These are phyloP conservation scores for Chlamydomonas schloesseri DNA, from an alignment of 139 green algal genomes.

Conservation along the genomic window DNA sequence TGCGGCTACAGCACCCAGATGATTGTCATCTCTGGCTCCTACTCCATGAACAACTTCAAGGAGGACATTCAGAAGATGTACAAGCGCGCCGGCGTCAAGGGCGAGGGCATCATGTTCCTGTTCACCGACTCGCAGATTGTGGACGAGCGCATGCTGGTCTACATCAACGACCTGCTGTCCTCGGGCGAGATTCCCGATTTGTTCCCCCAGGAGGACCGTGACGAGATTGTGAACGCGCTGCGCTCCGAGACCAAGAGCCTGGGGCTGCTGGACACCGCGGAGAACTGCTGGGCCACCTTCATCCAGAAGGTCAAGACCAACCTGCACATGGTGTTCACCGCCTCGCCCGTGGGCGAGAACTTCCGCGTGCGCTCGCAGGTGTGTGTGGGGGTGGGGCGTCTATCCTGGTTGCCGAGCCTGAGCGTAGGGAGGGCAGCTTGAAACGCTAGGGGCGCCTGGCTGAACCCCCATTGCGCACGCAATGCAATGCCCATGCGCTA, in stretches of 20 bases:
- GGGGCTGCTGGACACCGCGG: slow-evolving; percentile 83
- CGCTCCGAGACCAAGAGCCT: slow-evolving; percentile 84
- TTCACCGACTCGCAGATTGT: slow-evolving; percentile 86
- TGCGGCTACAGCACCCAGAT: slow-evolving; percentile 82
- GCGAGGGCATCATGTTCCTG: slow-evolving; percentile 90
- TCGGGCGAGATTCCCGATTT: slow-evolving; percentile 90
- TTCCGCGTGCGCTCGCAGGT: slow-evolving; percentile 81
- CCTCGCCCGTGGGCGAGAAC: slow-evolving; percentile 89
- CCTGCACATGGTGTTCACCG: slow-evolving; percentile 91
- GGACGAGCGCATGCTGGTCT: slow-evolving; percentile 91
- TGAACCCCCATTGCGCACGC: too few relatives aligned
- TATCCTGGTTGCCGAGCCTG: too few relatives aligned
- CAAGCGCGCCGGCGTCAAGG: slow-evolving; percentile 85
- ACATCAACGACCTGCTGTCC: slow-evolving; percentile 91
- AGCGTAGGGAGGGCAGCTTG: too few relatives aligned
- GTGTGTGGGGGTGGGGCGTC: neutral
- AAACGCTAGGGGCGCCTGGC: too few relatives aligned
- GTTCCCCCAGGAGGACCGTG: slow-evolving; percentile 88
- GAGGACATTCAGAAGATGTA: slow-evolving; percentile 94
- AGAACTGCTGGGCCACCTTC: slow-evolving; percentile 90
- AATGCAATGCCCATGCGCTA: too few relatives aligned
- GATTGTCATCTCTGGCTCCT: slow-evolving; percentile 89
- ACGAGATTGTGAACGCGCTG: slow-evolving; percentile 92
- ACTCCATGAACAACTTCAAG: slow-evolving; percentile 87
- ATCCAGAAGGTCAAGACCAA: slow-evolving; percentile 83